Evolutionary conservation across 2,329 filamentous ascomycete species (phyloP).

Genomic region (Talaromyces piceae): DNA sequence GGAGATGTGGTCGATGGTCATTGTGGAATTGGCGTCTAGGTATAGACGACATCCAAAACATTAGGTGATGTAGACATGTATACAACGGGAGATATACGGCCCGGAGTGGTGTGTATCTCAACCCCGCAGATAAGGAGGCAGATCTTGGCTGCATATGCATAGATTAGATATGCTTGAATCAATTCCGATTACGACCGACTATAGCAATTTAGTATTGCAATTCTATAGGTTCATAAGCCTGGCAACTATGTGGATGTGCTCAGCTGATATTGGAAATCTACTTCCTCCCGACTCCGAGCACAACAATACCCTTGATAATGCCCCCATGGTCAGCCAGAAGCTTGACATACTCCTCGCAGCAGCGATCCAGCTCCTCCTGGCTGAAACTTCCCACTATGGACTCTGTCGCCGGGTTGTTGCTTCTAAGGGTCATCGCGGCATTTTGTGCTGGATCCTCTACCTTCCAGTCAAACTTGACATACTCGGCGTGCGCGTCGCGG

Average conservation of each 20-base stretch:
- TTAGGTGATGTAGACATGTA: too few species aligned
- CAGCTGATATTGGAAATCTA: background rate
- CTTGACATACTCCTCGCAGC: slow-evolving; percentile 7
- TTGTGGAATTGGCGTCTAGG: too few species aligned
- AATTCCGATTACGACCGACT: too few species aligned
- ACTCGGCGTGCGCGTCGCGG: background rate
- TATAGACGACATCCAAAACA: too few species aligned
- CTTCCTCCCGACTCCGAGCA: slow-evolving; percentile 5
- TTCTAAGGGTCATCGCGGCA: background rate
- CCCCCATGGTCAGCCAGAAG: slow-evolving; percentile 4
- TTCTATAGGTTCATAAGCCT: slow-evolving; percentile 4
- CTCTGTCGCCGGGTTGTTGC: background rate
- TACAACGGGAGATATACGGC: too few species aligned
- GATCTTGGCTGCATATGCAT: background rate
- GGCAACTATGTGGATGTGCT: too few species aligned
- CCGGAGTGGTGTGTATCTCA: background rate
- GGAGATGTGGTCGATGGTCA: slow-evolving; percentile 14
- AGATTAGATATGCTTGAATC: too few species aligned
- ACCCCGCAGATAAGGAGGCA: background rate
- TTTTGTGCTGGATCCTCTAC: background rate
- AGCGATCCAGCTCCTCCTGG: slow-evolving; percentile 1
- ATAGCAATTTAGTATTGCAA: background rate
- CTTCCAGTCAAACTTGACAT: slow-evolving; percentile 7
- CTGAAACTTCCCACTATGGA: background rate
- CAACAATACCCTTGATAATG: slow-evolving; percentile 5